These are phyloP conservation scores for Loxodes magnus DNA, from an alignment of 73 alveolate species.

Conservation along the genomic window DNA sequence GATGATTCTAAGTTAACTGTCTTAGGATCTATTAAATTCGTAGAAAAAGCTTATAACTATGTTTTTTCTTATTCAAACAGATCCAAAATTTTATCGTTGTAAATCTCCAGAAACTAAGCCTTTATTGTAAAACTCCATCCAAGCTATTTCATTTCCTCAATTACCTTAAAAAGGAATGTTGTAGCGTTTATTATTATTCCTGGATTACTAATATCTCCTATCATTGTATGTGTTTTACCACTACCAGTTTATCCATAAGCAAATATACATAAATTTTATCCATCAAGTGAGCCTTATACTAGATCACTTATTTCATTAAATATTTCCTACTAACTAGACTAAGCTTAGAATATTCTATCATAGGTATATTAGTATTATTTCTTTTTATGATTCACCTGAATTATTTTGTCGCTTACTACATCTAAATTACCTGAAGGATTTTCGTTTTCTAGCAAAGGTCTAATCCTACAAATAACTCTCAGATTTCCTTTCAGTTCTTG, in stretches of 20 bases:
- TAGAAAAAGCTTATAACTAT: not conserved
- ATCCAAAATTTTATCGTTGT: constrained; percentile 25
- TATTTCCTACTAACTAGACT: not conserved
- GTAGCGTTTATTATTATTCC: constrained; percentile 90
- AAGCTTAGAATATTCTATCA: constrained; percentile 1
- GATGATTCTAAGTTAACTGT: not conserved
- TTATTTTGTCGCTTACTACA: not conserved
- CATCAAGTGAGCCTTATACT: constrained; percentile 59
- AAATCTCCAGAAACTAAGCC: constrained; percentile 25
- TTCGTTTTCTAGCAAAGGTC: constrained; percentile 52
- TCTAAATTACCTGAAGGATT: not conserved
- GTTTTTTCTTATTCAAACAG: constrained; percentile 10
- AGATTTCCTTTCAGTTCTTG: constrained; percentile 83
- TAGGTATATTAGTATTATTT: not conserved
- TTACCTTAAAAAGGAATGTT: constrained; percentile 47
- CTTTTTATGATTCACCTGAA: not conserved
- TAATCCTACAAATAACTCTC: constrained; percentile 77
- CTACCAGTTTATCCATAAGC: constrained; percentile 99
- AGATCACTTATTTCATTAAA: constrained; percentile 11
- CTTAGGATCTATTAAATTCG: constrained; percentile 21
- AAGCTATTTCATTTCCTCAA: constrained; percentile 9
- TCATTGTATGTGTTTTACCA: constrained; percentile 95
- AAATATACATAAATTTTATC: constrained; percentile 93
- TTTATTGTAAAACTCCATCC: constrained; percentile 15
- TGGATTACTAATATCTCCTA: constrained; percentile 69